Evolutionary conservation across 371 early-diverging fungal species (phyloP).

Genomic region (Mortierella sp.): DNA sequence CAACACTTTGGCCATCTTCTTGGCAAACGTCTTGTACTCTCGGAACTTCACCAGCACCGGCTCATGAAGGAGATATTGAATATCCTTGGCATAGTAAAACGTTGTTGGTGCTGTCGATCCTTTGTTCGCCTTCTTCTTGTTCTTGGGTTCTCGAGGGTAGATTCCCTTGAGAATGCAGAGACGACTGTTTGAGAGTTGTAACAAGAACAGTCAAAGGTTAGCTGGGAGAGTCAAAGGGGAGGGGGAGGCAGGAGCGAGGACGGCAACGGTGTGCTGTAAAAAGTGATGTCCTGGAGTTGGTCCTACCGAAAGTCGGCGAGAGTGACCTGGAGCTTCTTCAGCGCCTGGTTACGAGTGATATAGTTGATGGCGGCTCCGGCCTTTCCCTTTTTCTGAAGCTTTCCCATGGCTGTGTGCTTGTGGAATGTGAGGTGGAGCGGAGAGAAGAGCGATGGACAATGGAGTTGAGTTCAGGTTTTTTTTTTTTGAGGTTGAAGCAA

Average conservation of each 20-base stretch:
- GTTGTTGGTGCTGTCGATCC: conserved; percentile 91
- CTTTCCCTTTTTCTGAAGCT: conserved; percentile 87
- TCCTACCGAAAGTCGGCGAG: conserved; percentile 92
- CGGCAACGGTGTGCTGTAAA: neutral
- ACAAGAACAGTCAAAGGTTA: no score
- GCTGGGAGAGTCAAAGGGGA: neutral
- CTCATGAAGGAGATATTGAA: conserved; percentile 93
- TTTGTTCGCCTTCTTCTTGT: conserved; percentile 93
- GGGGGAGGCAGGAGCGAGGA: neutral
- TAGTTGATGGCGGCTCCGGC: conserved; percentile 93
- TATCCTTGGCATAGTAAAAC: conserved; percentile 95
- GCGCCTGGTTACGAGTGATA: conserved; percentile 90
- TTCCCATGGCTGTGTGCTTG: conserved; percentile 68
- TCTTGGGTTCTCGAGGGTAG: conserved; percentile 96
- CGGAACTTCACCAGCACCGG: conserved; percentile 91
- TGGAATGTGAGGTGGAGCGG: conserved; percentile 4
- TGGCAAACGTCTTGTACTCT: conserved; percentile 87
- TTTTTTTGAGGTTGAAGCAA: no score
- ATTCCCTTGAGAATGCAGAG: conserved; percentile 98
- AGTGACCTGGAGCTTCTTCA: conserved; percentile 94
- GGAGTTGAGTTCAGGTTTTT: no score
- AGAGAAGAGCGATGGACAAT: conserved; percentile 1
- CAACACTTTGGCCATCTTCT: conserved; percentile 87
- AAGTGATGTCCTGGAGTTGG: neutral
- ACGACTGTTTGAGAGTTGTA: conserved; percentile 66